Evolutionary conservation across 768 basidiomycete species (phyloP).

Genomic region (Serendipita sp.): DNA sequence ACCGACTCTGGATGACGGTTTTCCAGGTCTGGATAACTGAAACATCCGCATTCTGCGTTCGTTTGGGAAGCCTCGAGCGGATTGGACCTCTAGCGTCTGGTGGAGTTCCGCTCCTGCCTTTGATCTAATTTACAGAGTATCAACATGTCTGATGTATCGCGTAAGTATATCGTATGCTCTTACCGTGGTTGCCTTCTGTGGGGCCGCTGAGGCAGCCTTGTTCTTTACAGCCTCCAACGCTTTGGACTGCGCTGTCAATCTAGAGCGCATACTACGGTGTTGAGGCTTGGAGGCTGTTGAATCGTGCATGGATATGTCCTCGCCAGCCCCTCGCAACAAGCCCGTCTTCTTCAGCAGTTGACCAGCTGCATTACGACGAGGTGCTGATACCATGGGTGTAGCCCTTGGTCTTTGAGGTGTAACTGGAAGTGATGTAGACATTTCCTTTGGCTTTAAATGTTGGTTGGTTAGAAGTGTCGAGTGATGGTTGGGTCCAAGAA

Average conservation of each 20-base stretch:
- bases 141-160: background rate
- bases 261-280: background rate
- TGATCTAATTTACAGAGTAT: background rate
- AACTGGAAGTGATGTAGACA: slow-evolving; percentile 4
- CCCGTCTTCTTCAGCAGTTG: slow-evolving; percentile 4
- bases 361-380: background rate
- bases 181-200: background rate
- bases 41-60: background rate
- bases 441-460: background rate
- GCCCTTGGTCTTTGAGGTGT: background rate
- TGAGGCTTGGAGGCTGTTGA: background rate
- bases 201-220: background rate
- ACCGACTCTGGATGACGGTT: slow-evolving; percentile 56
- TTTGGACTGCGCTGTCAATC: background rate
- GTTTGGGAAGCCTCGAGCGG: background rate
- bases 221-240: slow-evolving; percentile 1
- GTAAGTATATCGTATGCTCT: background rate
- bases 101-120: background rate
- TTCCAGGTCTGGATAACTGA: slow-evolving; percentile 47
- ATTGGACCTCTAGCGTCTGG: background rate
- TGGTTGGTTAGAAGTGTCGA: background rate
- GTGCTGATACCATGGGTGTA: background rate
- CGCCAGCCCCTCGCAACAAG: background rate
- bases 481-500: background rate
- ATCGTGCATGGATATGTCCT: slow-evolving; percentile 1